Evolutionary conservation across 2,329 filamentous ascomycete genomes (phyloP), one percentile per base, ranked within the genome.

Genomic region (Scedosporium dehoogii): DNA sequence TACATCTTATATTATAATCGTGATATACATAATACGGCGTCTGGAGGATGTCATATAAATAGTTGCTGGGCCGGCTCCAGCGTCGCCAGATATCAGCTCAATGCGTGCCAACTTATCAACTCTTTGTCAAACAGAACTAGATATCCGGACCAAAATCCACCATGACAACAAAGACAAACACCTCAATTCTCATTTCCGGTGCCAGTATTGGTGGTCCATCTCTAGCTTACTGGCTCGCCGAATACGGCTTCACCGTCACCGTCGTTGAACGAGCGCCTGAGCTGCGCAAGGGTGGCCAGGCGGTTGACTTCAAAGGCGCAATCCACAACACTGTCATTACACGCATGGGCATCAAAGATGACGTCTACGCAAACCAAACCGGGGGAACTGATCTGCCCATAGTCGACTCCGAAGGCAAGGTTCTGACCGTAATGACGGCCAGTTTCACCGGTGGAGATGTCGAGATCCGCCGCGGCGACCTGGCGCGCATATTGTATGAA

Each of bases 191-290:
- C 29, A 68, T 74, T 10, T 68, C 68, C 4, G 73, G 73, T n/a
- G 73, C 70, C 6, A 72, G 72, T 27, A 70, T 73, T 44, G 70
- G 71, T 14, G 73, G 73, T 1, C 71, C 70, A 21, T 67, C 70
- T 0, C 38, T 71, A 1, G 71, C 72, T 9, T 70, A 70, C 55
- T 73, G 72, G 69, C 67, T 73, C 7, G 63, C 65, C n/a, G 66
- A 66, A 25, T 64, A 69, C 6, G 71, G 72, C 0, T 70, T 72
- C 33, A 57, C 23, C 0, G 69, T 76, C 60, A 77, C 75, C 0
- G 63, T 79, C n/a, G 63, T 79, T 23, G 77, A 79, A 60, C 70
- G 74, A 1, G 73, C 69, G 33, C 64, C 70, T 5, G 62, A 62
- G 63, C 58, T 67, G 33, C 69, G 63, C 38, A 27, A 14, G 9